These are phyloP conservation scores for Silene vulgaris DNA, from an alignment of 179 eudicot species.

Conservation along the genomic window DNA sequence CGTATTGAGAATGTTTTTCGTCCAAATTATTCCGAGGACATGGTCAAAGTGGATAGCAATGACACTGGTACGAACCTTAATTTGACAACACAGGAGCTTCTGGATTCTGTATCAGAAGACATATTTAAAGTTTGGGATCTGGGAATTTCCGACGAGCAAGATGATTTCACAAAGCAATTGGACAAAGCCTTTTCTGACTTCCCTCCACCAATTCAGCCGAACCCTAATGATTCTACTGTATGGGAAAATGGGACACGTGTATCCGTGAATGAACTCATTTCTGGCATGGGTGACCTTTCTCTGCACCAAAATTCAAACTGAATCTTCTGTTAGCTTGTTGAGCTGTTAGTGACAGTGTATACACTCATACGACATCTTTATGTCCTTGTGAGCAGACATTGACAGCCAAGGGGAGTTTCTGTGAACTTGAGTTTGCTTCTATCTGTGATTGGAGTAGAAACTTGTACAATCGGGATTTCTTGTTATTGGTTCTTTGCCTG, in stretches of 20 bases:
- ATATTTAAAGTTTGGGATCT: slow-evolving; percentile 77
- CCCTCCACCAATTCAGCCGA: slow-evolving; percentile 22
- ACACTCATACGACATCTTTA: not conserved
- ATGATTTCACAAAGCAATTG: slow-evolving; percentile 48
- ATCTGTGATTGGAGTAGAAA: slow-evolving; percentile 1
- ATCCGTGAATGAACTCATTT: slow-evolving; percentile 50
- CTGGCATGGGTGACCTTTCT: slow-evolving; percentile 58
- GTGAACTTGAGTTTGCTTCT: slow-evolving; percentile 17
- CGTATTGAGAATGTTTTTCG: slow-evolving; percentile 35
- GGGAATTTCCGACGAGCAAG: slow-evolving; percentile 46
- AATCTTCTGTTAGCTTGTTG: slow-evolving; percentile 9
- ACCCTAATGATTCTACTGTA: slow-evolving; percentile 27
- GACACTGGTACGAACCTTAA: slow-evolving; percentile 32
- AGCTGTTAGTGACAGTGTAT: not conserved
- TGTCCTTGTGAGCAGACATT: slow-evolving; percentile 4
- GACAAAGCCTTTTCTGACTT: slow-evolving; percentile 34
- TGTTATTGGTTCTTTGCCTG: slow-evolving; percentile 5
- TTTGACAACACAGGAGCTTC: slow-evolving; percentile 18
- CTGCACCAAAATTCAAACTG: slow-evolving; percentile 29
- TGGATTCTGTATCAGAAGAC: slow-evolving; percentile 34
- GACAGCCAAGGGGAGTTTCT: slow-evolving; percentile 15
- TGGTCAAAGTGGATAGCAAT: slow-evolving; percentile 21
- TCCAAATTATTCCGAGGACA: slow-evolving; percentile 45
- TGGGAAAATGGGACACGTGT: slow-evolving; percentile 28
- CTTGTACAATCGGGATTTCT: not conserved